These are phyloP conservation scores for Fusarium sp. DNA, from an alignment of 2,329 filamentous ascomycete genomes.

Conservation along the genomic window DNA sequence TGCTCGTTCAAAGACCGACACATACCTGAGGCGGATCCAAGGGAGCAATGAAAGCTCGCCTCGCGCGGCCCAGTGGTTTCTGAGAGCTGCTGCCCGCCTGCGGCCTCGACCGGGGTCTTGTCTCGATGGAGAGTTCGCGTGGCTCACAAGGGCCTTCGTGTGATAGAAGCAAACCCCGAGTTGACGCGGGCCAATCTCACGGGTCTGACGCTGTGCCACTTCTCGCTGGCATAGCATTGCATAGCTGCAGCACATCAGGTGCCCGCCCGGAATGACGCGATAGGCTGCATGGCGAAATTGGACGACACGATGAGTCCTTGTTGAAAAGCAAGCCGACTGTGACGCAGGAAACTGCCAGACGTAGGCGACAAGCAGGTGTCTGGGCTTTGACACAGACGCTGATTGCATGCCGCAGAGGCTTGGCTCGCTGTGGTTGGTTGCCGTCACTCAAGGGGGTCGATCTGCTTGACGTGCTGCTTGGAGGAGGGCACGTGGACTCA, in stretches of 20 bases:
- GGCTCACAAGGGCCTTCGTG: constrained; percentile 12
- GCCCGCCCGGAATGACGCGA: constrained; percentile 41
- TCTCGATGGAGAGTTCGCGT: constrained; percentile 16
- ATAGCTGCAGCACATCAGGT: constrained; percentile 43
- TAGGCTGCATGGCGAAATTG: constrained; percentile 40
- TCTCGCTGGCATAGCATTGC: constrained; percentile 40
- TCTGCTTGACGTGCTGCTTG: constrained; percentile 29
- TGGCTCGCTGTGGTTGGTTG: constrained; percentile 33
- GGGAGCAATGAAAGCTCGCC: constrained; percentile 11
- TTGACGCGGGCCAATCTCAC: constrained; percentile 37
- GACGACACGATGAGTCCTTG: constrained; percentile 38
- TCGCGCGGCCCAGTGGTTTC: constrained; percentile 23
- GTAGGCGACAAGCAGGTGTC: constrained; percentile 16
- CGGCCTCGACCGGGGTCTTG: neutral
- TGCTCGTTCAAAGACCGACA: neutral
- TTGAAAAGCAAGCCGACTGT: constrained; percentile 23
- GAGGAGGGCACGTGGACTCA: constrained; percentile 38
- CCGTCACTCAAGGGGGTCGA: constrained; percentile 31
- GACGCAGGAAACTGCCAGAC: constrained; percentile 24
- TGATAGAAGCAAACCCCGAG: constrained; percentile 13
- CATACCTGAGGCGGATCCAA: neutral
- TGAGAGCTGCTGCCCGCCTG: neutral
- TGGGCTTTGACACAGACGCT: constrained; percentile 25
- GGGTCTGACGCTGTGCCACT: constrained; percentile 37
- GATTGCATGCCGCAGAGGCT: constrained; percentile 32